Percentiles rank a stretch among this genome's conserved stretches.
phyloP scores from a whole-genome alignment of 2,329 filamentous ascomycete genomes.

The Ploettnerulaceae sp. region DNA sequence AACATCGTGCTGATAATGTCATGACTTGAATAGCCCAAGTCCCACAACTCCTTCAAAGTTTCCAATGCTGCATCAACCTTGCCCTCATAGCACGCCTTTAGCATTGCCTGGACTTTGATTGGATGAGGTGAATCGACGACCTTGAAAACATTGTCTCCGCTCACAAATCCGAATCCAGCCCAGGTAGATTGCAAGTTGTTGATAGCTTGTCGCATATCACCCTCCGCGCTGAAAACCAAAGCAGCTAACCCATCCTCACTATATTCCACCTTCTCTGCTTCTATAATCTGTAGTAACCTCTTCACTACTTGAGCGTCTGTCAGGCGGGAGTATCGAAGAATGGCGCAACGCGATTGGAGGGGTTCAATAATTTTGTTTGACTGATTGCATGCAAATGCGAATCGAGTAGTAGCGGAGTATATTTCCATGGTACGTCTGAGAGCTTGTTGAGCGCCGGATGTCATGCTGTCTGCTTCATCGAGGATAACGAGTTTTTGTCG shows the following conservation, averaged over 20 bases:
- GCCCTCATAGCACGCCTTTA: constrained; percentile 92
- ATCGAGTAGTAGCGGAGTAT: constrained; percentile 91
- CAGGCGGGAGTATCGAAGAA: constrained; percentile 86
- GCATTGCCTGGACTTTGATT: constrained; percentile 97
- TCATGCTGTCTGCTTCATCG: constrained; percentile 98
- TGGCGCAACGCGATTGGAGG: constrained; percentile 93
- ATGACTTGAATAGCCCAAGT: constrained; percentile 93
- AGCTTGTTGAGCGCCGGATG: constrained; percentile 90
- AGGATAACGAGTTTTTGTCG: constrained; percentile 96
- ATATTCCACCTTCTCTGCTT: constrained; percentile 84
- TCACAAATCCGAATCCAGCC: constrained; percentile 95
- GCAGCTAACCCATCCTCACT: constrained; percentile 92
- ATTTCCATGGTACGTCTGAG: constrained; percentile 97
- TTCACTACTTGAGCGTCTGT: constrained; percentile 92
- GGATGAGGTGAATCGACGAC: constrained; percentile 97
- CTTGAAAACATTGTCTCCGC: constrained; percentile 94
- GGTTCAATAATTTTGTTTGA: constrained; percentile 99
- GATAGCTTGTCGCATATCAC: constrained; percentile 98
- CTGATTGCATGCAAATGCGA: constrained; percentile 97
- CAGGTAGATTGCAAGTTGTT: constrained; percentile 94
- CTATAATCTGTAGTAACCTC: constrained; percentile 84
- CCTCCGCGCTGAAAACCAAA: constrained; percentile 94
- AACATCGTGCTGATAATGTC: constrained; percentile 99
- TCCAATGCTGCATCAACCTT: constrained; percentile 86
- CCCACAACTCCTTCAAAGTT: constrained; percentile 84